A percentile compares a stretch with the other conserved stretches of the same genome.
Evolutionary conservation across 768 basidiomycete species (phyloP).

Genomic region (Gloeophyllum trabeum): DNA sequence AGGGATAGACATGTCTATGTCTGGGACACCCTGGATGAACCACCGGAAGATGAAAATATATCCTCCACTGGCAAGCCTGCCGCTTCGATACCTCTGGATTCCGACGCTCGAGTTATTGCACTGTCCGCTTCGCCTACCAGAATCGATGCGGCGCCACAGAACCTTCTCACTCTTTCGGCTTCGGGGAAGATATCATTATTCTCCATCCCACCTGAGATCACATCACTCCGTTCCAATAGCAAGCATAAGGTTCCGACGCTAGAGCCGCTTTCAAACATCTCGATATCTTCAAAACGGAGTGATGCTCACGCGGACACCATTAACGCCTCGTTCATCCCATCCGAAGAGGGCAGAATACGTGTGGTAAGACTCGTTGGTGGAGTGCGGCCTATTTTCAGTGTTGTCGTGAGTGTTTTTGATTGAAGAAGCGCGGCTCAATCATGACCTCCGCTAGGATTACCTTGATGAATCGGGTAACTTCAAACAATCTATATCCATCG

Average conservation of each 20-base stretch:
- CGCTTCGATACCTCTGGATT: slow-evolving; percentile 53
- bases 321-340: slow-evolving; percentile 32
- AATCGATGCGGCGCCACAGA: slow-evolving; percentile 15
- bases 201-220: slow-evolving; percentile 36
- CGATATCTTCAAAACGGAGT: slow-evolving; percentile 26
- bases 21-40: no score
- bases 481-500: slow-evolving; percentile 35
- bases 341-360: slow-evolving; percentile 30
- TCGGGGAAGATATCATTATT: slow-evolving; percentile 51
- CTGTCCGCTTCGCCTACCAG: slow-evolving; percentile 12
- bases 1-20: slow-evolving; percentile 50
- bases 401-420: slow-evolving; percentile 34
- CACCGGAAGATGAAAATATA: slow-evolving; percentile 19
- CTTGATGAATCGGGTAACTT: slow-evolving; percentile 41
- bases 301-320: slow-evolving; percentile 27
- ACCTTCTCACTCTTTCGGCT: slow-evolving; percentile 39
- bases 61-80: slow-evolving; percentile 29
- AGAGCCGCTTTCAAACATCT: slow-evolving; percentile 38
- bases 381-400: slow-evolving; percentile 46
- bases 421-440: slow-evolving; percentile 2
- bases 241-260: slow-evolving; percentile 38
- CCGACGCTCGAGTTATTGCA: slow-evolving; percentile 38
- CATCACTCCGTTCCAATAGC: no score
- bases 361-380: slow-evolving; percentile 46
- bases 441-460: slow-evolving; percentile 32